These are phyloP conservation scores for Petrea volubilis DNA, from an alignment of 257 asterid genomes.

Conservation along the genomic window DNA sequence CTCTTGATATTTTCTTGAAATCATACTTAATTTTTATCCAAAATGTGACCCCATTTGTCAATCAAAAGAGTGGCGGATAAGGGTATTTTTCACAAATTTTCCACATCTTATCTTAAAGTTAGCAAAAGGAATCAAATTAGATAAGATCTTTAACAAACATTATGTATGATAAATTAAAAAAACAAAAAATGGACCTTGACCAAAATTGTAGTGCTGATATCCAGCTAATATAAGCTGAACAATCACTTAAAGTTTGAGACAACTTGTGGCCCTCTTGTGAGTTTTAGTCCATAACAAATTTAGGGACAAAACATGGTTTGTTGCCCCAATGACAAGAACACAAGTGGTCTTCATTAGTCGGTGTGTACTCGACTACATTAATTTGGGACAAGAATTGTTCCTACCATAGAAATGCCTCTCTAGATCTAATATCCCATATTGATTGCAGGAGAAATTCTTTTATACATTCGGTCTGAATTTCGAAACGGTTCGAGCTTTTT, in stretches of 20 bases:
- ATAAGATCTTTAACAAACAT: constrained; percentile 43
- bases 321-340: constrained; percentile 25
- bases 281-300: constrained; percentile 24
- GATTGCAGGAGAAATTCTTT: too few species aligned
- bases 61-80: constrained; percentile 35
- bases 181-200: constrained; percentile 27
- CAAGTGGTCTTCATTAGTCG: constrained; percentile 27
- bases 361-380: constrained; percentile 14
- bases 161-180: constrained; percentile 18
- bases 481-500: too few species aligned
- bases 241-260: constrained; percentile 22
- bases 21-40: background rate
- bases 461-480: too few species aligned
- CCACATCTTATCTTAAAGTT: constrained; percentile 37
- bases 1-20: too few species aligned
- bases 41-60: constrained; percentile 36
- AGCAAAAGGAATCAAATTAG: constrained; percentile 28
- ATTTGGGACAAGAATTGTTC: constrained; percentile 34
- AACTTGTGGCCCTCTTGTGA: constrained; percentile 32
- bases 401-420: background rate
- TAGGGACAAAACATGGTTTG: constrained; percentile 30
- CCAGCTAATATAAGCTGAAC: constrained; percentile 34
- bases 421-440: too few species aligned
- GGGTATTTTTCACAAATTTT: constrained; percentile 18
- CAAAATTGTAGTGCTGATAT: constrained; percentile 9